Conservation (phyloP, 805 yeast genomes). For the Candida suzukii region DNA sequence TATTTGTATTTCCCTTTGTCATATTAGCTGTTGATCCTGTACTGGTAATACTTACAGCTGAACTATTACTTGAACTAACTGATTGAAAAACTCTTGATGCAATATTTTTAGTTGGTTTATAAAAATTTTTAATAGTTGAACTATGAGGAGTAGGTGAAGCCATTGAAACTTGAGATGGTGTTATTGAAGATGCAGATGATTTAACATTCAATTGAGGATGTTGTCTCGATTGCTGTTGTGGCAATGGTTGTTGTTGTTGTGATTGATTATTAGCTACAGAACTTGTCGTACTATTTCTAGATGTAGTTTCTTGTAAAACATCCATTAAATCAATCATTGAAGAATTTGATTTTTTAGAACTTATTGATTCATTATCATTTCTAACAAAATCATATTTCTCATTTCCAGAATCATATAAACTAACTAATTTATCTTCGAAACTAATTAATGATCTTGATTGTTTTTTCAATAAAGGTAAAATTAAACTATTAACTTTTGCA, state of each 20-base stretch:
- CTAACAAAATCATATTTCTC: not conserved
- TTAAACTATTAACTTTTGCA: not conserved
- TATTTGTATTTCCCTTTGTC: too few species aligned
- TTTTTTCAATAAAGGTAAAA: not conserved
- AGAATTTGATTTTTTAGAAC: not conserved
- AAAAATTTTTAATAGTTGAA: not conserved
- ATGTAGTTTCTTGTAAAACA: constrained; percentile 8
- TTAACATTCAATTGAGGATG: too few species aligned
- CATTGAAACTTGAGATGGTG: not conserved
- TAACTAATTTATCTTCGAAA: too few species aligned
- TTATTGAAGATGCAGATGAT: not conserved
- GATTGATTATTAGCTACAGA: too few species aligned
- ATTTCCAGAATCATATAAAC: too few species aligned
- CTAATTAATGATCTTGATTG: too few species aligned
- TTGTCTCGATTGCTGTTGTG: too few species aligned
- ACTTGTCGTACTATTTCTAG: too few species aligned
- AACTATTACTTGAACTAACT: not conserved
- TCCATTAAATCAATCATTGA: constrained; percentile 18
- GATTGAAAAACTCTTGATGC: not conserved
- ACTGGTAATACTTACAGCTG: not conserved
- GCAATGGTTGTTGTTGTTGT: too few species aligned
- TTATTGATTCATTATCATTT: not conserved
- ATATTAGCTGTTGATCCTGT: too few species aligned
- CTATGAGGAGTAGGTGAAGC: not conserved
- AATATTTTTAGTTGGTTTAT: constrained; percentile 1